Conservation (phyloP, 371 early-diverging fungal genomes). For the Mortierella sp. region DNA sequence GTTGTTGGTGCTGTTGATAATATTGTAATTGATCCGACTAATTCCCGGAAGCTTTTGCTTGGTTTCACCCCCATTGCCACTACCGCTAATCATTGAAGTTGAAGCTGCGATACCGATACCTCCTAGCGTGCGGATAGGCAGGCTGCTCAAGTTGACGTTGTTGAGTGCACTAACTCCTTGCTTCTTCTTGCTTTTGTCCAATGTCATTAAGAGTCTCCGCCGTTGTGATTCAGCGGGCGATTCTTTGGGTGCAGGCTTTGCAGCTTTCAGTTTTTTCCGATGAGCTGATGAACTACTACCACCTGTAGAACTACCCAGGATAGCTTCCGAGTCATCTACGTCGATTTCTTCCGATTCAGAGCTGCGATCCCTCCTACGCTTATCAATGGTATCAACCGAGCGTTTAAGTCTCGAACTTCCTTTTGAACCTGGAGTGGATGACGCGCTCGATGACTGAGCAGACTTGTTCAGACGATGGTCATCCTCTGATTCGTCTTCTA, state of each 20-base stretch:
- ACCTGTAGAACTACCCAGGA: slow-evolving; percentile 36
- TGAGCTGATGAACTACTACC: slow-evolving; percentile 12
- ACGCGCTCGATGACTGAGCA: slow-evolving; percentile 10
- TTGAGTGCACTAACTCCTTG: slow-evolving; percentile 23
- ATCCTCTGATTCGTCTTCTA: slow-evolving; percentile 20
- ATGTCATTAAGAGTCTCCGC: slow-evolving; percentile 28
- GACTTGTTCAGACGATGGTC: slow-evolving; percentile 18
- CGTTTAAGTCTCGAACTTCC: slow-evolving; percentile 17
- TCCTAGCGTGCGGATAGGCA: slow-evolving; percentile 48
- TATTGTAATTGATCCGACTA: slow-evolving; percentile 26
- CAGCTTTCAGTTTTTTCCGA: slow-evolving; percentile 21
- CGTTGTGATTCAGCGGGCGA: slow-evolving; percentile 45
- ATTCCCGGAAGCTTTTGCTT: slow-evolving; percentile 47
- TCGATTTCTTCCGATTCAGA: slow-evolving; percentile 50
- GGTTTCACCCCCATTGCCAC: slow-evolving; percentile 12
- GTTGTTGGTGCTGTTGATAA: background rate
- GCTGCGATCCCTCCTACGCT: slow-evolving; percentile 27
- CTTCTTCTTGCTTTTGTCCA: slow-evolving; percentile 51
- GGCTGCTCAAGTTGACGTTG: slow-evolving; percentile 28
- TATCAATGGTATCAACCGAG: slow-evolving; percentile 23
- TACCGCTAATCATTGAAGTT: slow-evolving; percentile 1
- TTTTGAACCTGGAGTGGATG: slow-evolving; percentile 11
- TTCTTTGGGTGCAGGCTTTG: slow-evolving; percentile 12
- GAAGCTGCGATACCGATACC: slow-evolving; percentile 23
- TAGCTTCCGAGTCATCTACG: slow-evolving; percentile 46